phyloP scores from a whole-genome alignment of 768 basidiomycete species.

The Gautieria morchelliformis region DNA sequence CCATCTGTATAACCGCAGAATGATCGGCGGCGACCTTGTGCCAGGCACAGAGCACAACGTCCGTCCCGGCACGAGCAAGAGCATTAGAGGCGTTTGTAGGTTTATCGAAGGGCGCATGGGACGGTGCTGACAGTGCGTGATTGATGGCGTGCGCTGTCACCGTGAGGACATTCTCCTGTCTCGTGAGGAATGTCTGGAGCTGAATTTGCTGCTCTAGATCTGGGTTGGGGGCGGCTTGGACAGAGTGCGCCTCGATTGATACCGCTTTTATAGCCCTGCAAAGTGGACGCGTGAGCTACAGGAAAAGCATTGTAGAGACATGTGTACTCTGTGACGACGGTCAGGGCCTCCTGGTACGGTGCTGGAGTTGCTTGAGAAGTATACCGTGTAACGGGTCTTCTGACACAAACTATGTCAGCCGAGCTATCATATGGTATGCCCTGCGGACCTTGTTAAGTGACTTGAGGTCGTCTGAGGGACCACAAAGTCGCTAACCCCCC shows the following conservation, averaged over 20 bases:
- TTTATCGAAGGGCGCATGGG: conserved; percentile 32
- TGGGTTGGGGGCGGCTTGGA: conserved; percentile 15
- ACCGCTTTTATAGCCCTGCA: conserved; percentile 9
- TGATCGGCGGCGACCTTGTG: conserved; percentile 48
- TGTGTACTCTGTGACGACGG: conserved; percentile 9
- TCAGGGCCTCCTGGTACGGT: conserved; percentile 32
- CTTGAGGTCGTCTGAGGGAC: conserved; percentile 18
- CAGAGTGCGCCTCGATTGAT: conserved; percentile 4
- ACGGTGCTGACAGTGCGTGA: conserved; percentile 46
- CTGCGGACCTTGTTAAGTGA: not conserved
- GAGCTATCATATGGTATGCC: not conserved
- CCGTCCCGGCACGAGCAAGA: conserved; percentile 68
- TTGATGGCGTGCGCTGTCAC: conserved; percentile 69
- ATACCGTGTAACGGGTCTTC: not conserved
- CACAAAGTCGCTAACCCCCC: conserved; percentile 32
- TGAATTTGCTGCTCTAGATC: conserved; percentile 25
- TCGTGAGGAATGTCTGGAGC: conserved; percentile 53
- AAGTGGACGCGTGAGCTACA: not conserved
- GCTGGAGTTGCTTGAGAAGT: conserved; percentile 23
- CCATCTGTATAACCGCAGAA: conserved; percentile 30
- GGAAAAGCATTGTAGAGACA: not conserved
- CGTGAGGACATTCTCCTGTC: conserved; percentile 72
- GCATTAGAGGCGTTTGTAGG: conserved; percentile 38
- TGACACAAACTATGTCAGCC: not conserved
- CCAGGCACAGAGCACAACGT: conserved; percentile 73